phyloP scores from a whole-genome alignment of 257 asterid genomes.

The Scutellaria minor region DNA sequence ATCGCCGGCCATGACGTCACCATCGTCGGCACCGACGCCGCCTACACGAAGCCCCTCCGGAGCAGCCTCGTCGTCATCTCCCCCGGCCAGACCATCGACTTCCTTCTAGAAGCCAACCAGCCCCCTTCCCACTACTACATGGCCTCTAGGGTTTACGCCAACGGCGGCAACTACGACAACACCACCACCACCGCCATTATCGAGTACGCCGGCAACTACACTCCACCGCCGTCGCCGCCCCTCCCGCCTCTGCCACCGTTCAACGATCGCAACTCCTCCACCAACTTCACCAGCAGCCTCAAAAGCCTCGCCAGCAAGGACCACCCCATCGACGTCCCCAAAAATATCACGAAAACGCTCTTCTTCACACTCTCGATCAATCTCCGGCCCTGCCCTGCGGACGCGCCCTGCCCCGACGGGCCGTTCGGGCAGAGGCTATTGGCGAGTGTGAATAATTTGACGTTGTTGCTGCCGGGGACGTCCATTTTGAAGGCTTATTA shows the following conservation, averaged over 20 bases:
- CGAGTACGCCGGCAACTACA: conserved; percentile 47
- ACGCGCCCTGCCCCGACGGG: conserved; percentile 35
- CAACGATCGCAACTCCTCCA: conserved; percentile 31
- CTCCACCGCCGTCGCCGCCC: conserved; percentile 35
- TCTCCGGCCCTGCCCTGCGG: conserved; percentile 37
- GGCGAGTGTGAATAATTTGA: conserved; percentile 59
- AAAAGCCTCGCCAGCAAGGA: conserved; percentile 40
- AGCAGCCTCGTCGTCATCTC: conserved; percentile 52
- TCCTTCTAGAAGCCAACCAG: conserved; percentile 55
- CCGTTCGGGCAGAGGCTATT: conserved; percentile 38
- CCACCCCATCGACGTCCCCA: conserved; percentile 51
- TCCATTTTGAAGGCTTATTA: conserved; percentile 54
- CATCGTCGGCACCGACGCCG: conserved; percentile 61
- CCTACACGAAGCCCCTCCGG: conserved; percentile 49
- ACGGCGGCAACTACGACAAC: conserved; percentile 26
- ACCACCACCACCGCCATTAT: conserved; percentile 52
- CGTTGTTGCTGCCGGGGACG: conserved; percentile 40
- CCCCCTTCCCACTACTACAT: conserved; percentile 56
- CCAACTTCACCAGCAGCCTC: conserved; percentile 38
- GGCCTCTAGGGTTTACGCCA: conserved; percentile 52
- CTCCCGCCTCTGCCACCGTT: conserved; percentile 43
- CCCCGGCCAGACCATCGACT: conserved; percentile 71
- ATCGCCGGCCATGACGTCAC: conserved; percentile 55
- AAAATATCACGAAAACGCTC: conserved; percentile 28
- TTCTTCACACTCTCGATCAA: conserved; percentile 50